Percentiles rank a stretch among this genome's conserved stretches.
Conservation (phyloP, 441 rosid species). For the Euphorbia celastroides region DNA sequence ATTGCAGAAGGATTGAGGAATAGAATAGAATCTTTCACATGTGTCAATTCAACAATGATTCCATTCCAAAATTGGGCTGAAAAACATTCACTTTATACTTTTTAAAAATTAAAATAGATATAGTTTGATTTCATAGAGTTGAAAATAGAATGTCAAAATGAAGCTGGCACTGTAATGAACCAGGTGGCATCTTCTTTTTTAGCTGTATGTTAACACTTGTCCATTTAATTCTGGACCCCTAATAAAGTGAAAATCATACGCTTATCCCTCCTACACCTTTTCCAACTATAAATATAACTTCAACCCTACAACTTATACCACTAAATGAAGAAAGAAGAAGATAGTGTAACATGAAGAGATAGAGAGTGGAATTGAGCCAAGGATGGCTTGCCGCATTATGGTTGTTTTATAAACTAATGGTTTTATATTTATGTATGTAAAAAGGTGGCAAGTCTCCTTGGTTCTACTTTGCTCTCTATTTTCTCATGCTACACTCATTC, state of each 20-base stretch:
- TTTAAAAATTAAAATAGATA: neutral
- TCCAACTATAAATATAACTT: neutral
- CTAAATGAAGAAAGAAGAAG: no score
- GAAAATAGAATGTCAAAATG: neutral
- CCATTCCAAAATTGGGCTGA: slow-evolving; percentile 2
- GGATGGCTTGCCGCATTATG: slow-evolving; percentile 13
- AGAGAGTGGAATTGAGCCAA: slow-evolving; percentile 11
- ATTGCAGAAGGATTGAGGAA: no score
- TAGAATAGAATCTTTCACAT: no score
- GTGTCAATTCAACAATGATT: slow-evolving; percentile 3
- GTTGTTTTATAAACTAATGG: no score
- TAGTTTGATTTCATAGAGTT: neutral
- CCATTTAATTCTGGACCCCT: neutral
- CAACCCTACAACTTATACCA: neutral
- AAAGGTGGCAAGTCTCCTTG: slow-evolving; percentile 9
- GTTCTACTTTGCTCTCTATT: slow-evolving; percentile 11
- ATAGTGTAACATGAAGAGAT: slow-evolving; percentile 7
- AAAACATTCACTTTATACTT: neutral
- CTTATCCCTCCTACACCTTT: neutral
- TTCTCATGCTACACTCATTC: slow-evolving; percentile 7
- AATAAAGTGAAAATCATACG: neutral
- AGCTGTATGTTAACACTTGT: neutral
- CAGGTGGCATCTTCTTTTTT: neutral
- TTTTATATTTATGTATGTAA: no score
- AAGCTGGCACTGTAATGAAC: neutral